A percentile compares a stretch with the other conserved stretches of the same genome.
phyloP scores from a whole-genome alignment of 345 rosid genomes.

The Stellera chamaejasme region DNA sequence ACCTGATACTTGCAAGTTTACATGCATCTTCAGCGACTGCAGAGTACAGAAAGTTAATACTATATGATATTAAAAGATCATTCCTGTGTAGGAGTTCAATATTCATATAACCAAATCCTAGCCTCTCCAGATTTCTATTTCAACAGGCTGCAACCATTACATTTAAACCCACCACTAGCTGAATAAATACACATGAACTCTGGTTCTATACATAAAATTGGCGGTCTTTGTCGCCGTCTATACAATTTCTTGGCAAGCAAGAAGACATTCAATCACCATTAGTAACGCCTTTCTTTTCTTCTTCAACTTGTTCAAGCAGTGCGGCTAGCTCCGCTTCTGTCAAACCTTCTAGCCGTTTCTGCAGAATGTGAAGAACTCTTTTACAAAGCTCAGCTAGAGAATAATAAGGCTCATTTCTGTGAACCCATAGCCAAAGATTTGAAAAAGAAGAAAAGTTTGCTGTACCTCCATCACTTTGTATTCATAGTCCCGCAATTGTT shows the following conservation, averaged over 20 bases:
- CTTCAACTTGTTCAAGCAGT: constrained; percentile 89
- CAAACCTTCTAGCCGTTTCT: constrained; percentile 88
- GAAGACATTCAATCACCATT: constrained; percentile 34
- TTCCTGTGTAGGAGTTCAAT: no score
- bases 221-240: neutral
- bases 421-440: neutral
- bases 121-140: neutral
- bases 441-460: constrained; percentile 1
- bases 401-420: no score
- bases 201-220: no score
- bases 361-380: constrained; percentile 8
- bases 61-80: no score
- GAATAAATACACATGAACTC: no score
- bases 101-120: no score
- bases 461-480: constrained; percentile 86
- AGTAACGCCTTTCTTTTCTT: constrained; percentile 58
- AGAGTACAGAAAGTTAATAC: no score
- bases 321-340: constrained; percentile 81
- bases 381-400: no score
- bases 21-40: no score
- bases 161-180: neutral
- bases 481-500: constrained; percentile 91
- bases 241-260: neutral
- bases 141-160: neutral
- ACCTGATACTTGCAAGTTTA: no score